Evolutionary conservation across 768 basidiomycete species (phyloP).

Genomic region (Galerina marginata): DNA sequence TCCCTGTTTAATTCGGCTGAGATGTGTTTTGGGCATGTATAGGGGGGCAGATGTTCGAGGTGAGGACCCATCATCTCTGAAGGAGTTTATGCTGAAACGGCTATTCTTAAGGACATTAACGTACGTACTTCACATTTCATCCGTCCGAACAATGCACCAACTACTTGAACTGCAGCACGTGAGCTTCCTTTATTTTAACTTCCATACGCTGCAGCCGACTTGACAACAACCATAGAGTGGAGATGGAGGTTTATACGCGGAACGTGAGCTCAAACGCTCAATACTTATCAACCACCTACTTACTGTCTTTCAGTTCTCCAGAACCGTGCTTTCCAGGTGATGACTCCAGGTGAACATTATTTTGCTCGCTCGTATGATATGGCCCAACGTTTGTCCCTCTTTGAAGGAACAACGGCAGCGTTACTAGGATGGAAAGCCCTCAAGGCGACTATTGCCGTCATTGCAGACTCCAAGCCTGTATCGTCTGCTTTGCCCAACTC

Average conservation of each 20-base stretch:
- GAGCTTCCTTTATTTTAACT: conserved; percentile 12
- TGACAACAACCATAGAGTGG: conserved; percentile 49
- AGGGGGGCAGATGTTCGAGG: conserved; percentile 62
- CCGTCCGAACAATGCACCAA: not conserved
- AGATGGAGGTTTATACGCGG: conserved; percentile 72
- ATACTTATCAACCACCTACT: not conserved
- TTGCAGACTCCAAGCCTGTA: conserved; percentile 55
- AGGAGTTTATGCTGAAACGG: not conserved
- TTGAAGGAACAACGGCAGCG: conserved; percentile 49
- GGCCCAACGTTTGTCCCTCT: not conserved
- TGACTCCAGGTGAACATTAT: conserved; percentile 51
- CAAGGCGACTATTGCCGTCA: conserved; percentile 53
- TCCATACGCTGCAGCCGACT: not conserved
- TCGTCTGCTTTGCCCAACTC: conserved; percentile 68
- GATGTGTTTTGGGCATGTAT: too few species aligned
- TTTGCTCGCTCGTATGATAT: not conserved
- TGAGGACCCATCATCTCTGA: conserved; percentile 18
- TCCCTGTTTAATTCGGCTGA: too few species aligned
- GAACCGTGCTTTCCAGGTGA: conserved; percentile 75
- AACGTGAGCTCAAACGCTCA: conserved; percentile 42
- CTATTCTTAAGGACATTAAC: conserved; percentile 58
- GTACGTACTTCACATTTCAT: conserved; percentile 39
- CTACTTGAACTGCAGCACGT: conserved; percentile 37
- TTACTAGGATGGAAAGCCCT: conserved; percentile 57
- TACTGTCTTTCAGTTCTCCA: conserved; percentile 51